Percentiles rank a stretch among this genome's conserved stretches.
phyloP scores from a whole-genome alignment of 495 filamentous ascomycete species.

The Hypomontagnella submonticulosa region DNA sequence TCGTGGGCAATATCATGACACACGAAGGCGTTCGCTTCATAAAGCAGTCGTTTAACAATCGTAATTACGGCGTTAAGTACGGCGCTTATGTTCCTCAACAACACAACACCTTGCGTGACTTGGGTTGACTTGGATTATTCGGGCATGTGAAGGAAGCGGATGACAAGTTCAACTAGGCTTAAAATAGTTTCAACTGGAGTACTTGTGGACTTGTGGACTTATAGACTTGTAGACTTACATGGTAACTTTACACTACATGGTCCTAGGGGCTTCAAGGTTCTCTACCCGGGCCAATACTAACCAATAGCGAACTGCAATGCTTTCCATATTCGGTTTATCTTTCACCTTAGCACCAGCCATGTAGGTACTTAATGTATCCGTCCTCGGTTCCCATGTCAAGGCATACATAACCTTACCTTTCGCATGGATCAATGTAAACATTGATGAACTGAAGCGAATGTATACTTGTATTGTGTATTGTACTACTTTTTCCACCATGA shows the following conservation, averaged over 20 bases:
- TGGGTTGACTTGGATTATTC: neutral
- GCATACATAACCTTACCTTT: conserved; percentile 4
- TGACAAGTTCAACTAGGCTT: neutral
- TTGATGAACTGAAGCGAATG: neutral
- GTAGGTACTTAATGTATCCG: conserved; percentile 2
- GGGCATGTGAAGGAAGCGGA: conserved; percentile 10
- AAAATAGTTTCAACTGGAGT: neutral
- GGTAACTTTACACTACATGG: neutral
- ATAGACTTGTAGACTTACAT: neutral
- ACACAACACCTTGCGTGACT: too few species aligned
- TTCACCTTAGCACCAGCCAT: neutral
- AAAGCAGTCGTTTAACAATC: neutral
- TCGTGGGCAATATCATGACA: neutral
- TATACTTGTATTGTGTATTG: conserved; percentile 1
- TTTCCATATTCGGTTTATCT: conserved; percentile 32
- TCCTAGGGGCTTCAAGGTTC: neutral
- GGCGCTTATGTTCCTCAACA: conserved; percentile 1
- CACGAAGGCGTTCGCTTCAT: neutral
- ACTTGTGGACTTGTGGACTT: neutral
- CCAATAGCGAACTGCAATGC: conserved; percentile 30
- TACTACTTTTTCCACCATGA: too few species aligned
- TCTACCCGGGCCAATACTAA: neutral
- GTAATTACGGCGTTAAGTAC: neutral
- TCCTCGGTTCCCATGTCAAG: neutral
- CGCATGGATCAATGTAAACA: neutral